Conservation (phyloP, 176 grass and related monocot genomes). For the Bothriochloa decipiens region DNA sequence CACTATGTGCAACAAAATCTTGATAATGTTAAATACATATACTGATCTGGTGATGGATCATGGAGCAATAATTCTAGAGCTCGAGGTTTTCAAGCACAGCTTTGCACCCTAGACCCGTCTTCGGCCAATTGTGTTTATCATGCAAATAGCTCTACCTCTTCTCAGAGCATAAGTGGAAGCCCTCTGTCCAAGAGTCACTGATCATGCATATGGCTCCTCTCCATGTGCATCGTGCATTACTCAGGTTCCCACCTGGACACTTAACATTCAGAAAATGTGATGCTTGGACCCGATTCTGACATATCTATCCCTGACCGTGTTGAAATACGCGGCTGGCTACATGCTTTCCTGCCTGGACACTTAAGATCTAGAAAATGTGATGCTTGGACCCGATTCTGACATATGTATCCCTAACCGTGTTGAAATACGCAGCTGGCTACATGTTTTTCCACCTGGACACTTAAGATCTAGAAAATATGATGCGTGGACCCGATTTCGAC, state of each 20-base stretch:
- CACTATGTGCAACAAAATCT: conserved; percentile 45
- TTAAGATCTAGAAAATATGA: no score
- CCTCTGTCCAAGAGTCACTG: conserved; percentile 66
- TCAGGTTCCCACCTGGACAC: conserved; percentile 63
- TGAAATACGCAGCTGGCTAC: no score
- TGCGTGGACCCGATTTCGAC: no score
- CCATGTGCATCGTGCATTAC: conserved; percentile 78
- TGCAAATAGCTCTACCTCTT: conserved; percentile 61
- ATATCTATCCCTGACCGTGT: conserved; percentile 12
- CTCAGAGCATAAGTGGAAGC: conserved; percentile 63
- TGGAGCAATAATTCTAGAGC: conserved; percentile 35
- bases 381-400: no score
- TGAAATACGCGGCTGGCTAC: no score
- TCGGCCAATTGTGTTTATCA: conserved; percentile 52
- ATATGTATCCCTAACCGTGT: no score
- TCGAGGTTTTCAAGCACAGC: conserved; percentile 48
- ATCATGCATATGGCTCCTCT: conserved; percentile 67
- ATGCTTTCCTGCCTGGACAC: no score
- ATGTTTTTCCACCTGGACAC: no score
- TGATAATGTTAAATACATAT: conserved; percentile 36
- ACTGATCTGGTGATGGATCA: conserved; percentile 48
- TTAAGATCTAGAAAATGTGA: no score
- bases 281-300: conserved; percentile 76
- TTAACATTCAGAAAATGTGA: conserved; percentile 67
- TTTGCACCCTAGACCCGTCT: conserved; percentile 87